Base-by-base conservation (phyloP, 1,139 yeast species). In the Barnettozyma hawaiiensis region DNA sequence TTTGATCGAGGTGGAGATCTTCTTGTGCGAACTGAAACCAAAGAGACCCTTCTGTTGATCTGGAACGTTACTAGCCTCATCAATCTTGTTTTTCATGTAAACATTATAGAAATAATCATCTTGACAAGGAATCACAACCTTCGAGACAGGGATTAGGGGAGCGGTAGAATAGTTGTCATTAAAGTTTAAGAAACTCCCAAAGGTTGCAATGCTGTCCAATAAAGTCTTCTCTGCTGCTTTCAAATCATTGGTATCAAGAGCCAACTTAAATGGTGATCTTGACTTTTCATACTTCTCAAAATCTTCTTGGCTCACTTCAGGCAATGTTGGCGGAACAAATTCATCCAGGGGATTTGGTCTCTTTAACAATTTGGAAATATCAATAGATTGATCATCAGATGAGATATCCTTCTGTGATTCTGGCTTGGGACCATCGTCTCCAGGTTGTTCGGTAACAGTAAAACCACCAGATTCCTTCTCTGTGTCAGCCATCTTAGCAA, bases 21-120 rank as follows among this genome's bases (percentile, higher is more conserved):
- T 68, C 51, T 85, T 74, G 50, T 78, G 83, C 0, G 76, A 65
- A 33, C 76, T 76, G 28, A 75, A 68, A 3, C 81, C 79, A 62
- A 78, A 78, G 20, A 79, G 59, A 3, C 83, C 81, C 55, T 74
- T 76, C 48, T 78, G 81, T 67, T 77, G 60, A 16, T 48, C 49
- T 11, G 62, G 62, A 12, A 49, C 43, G 3, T 63, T 55, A 39
- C 63, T 65, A 18, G 68, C 70, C 0, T 61, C 63, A 23, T 70
- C 73, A 15, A 64, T 62, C 18, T 64, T 54, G 43, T 76, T 81
- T 49, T 75, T 73, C 42, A 78, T 67, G 4, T 81, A 70, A 21
- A 84, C 59, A 54, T 81, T 83, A 51, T 71, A 73, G 78, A 82
- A 83, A 20, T 72, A 73, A 2, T 80, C 84, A 36, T 77, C 81